Conservation (phyloP, 2,329 filamentous ascomycete species). For the Paraconiothyrium sp. region DNA sequence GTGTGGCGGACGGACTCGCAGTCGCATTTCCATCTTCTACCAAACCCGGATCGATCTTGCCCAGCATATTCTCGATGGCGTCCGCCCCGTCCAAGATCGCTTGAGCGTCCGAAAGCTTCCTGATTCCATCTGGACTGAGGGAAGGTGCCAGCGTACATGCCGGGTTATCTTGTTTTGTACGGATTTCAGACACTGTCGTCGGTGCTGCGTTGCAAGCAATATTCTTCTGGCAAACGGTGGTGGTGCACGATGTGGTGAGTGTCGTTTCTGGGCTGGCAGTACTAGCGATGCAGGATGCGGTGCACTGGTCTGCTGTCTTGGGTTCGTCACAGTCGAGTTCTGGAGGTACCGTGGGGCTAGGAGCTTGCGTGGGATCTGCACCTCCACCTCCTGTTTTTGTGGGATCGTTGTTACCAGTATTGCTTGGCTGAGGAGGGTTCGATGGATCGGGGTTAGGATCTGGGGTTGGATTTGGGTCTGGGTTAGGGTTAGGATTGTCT, state of each 20-base stretch:
- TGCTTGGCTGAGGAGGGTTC: not conserved
- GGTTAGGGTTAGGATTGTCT: not conserved
- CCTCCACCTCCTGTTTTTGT: not conserved
- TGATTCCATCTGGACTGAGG: not conserved
- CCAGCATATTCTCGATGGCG: not conserved
- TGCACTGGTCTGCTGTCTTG: slow-evolving; percentile 18
- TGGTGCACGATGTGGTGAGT: slow-evolving; percentile 16
- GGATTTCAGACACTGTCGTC: slow-evolving; percentile 12
- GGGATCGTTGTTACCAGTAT: not conserved
- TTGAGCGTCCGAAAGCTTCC: not conserved
- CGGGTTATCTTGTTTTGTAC: slow-evolving; percentile 11
- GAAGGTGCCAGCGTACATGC: slow-evolving; percentile 1
- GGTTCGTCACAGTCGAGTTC: slow-evolving; percentile 8
- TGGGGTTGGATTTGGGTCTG: not conserved
- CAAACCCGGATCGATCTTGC: not conserved
- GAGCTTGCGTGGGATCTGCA: not conserved
- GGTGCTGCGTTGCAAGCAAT: slow-evolving; percentile 11
- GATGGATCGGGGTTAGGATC: not conserved
- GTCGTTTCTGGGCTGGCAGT: slow-evolving; percentile 9
- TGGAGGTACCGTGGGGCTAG: not conserved
- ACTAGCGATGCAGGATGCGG: slow-evolving; percentile 15
- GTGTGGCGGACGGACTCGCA: not conserved
- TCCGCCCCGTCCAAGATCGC: not conserved
- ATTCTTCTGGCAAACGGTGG: slow-evolving; percentile 12
- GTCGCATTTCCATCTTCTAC: not conserved